Evolutionary conservation across 192 early-diverging fungal genomes (phyloP), one percentile per base, ranked within the genome.

Genomic region (Diversispora epigaea): DNA sequence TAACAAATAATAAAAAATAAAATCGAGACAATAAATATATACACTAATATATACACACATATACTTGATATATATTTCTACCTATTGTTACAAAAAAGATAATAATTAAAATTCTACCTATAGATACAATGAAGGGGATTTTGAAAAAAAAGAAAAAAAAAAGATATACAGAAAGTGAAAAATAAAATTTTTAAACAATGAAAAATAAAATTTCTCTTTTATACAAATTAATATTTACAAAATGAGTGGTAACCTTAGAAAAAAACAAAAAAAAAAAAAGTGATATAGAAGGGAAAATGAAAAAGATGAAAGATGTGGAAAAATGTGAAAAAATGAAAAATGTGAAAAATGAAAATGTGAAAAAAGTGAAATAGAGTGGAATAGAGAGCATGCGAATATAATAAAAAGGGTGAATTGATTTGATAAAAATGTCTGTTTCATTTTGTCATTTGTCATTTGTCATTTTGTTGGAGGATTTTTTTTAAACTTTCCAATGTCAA

Each of bases 141-240:
- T 54, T 54, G 12, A 17, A 54, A 17, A 54, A 54, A 54, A 50
- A 8, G 12, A 17, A 54, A 17, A 54, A 54, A 54, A 50, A 8
- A 54, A 17, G 14, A 54, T 54, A 17, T 54, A 54, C 50, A 54
- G n/a, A 54, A 17, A 17, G 11, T 54, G 12, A 54, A 54, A 54
- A 11, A 10, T 10, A 10, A 63, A 63, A 63, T 41, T 63, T 63
- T 41, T 7, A 64, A 64, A 43, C 12, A 63, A 17, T 41, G 41
- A 44, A 43, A 19, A 32, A 32, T 32, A 32, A 32, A 32, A 1
- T 32, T 32, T 32, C n/a, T 1, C 40, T 19, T 67, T 67, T 67
- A 14, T 47, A 49, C 45, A 47, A 67, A 67, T 49, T 67, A 49
- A 67, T 67, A 67, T 67, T 67, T 67, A 67, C 65, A 67, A 67